Evolutionary conservation across 73 alveolate genomes (phyloP).

Genomic region (Stentor roeselii): DNA sequence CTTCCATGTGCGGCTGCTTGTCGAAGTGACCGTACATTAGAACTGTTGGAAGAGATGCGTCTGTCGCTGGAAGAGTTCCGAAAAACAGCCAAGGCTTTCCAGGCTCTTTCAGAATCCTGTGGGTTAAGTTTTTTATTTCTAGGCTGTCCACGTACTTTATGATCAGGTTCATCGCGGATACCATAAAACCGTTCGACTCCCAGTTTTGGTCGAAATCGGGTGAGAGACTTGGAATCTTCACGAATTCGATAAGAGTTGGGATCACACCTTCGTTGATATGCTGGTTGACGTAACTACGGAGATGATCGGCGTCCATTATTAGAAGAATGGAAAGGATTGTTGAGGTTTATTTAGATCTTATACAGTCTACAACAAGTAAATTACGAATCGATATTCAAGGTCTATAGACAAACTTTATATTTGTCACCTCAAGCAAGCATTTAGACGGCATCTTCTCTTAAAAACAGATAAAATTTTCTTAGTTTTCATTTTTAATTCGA

Average conservation of each 20-base stretch:
- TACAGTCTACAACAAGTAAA: not conserved
- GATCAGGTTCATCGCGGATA: slow-evolving; percentile 58
- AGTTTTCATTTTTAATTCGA: slow-evolving; percentile 31
- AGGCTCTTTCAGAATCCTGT: slow-evolving; percentile 58
- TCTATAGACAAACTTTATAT: not conserved
- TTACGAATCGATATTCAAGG: not conserved
- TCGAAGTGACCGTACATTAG: slow-evolving; percentile 90
- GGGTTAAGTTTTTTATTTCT: slow-evolving; percentile 61
- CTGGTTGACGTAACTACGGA: not conserved
- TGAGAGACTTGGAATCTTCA: slow-evolving; percentile 85
- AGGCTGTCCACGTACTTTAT: slow-evolving; percentile 59
- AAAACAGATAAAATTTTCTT: slow-evolving; percentile 29
- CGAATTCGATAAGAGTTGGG: slow-evolving; percentile 75
- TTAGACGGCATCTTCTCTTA: slow-evolving; percentile 41
- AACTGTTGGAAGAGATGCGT: slow-evolving; percentile 45
- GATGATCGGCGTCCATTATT: not conserved
- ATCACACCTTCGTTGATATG: slow-evolving; percentile 49
- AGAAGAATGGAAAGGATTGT: no score
- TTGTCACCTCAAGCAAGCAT: slow-evolving; percentile 24
- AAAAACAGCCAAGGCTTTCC: slow-evolving; percentile 70
- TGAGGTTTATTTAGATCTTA: not conserved
- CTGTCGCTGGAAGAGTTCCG: slow-evolving; percentile 54
- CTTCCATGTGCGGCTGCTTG: slow-evolving; percentile 85
- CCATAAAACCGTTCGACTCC: slow-evolving; percentile 78
- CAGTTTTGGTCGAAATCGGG: slow-evolving; percentile 87